Evolutionary conservation across 768 basidiomycete species (phyloP).

Genomic region (Pholiota molesta): DNA sequence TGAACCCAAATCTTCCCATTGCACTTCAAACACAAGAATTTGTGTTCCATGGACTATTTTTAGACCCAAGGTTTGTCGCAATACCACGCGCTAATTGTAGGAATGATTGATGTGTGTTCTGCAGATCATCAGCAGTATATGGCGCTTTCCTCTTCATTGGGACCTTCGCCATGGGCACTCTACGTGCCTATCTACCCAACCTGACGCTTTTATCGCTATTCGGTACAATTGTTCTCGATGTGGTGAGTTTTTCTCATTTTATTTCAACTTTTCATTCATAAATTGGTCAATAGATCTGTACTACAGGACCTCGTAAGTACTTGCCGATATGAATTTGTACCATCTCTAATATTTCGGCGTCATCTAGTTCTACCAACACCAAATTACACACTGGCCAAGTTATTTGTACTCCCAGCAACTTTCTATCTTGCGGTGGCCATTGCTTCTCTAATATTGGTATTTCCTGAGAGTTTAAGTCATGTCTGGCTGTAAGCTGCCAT

Average conservation of each 20-base stretch:
- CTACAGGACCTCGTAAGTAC: slow-evolving; percentile 37
- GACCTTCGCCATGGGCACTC: slow-evolving; percentile 38
- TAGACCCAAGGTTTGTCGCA: slow-evolving; percentile 40
- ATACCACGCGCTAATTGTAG: background rate
- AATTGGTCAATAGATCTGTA: slow-evolving; percentile 33
- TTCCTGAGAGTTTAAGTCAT: slow-evolving; percentile 47
- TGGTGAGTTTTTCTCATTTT: slow-evolving; percentile 26
- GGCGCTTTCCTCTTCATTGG: slow-evolving; percentile 48
- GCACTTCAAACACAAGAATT: slow-evolving; percentile 34
- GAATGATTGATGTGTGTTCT: background rate
- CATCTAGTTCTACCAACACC: slow-evolving; percentile 39
- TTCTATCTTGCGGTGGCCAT: slow-evolving; percentile 46
- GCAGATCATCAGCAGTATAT: slow-evolving; percentile 44
- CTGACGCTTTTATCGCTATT: slow-evolving; percentile 44
- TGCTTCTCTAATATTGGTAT: slow-evolving; percentile 39
- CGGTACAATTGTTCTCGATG: slow-evolving; percentile 46
- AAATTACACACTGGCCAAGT: slow-evolving; percentile 42
- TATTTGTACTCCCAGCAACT: slow-evolving; percentile 40
- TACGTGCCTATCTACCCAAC: slow-evolving; percentile 43
- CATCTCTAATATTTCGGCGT: background rate
- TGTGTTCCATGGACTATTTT: slow-evolving; percentile 41
- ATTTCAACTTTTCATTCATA: background rate
- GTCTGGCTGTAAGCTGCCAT: slow-evolving; percentile 37
- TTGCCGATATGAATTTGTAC: background rate
- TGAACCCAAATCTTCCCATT: slow-evolving; percentile 29